Percentiles rank a stretch among this genome's conserved stretches.
Evolutionary conservation across 2,329 filamentous ascomycete genomes (phyloP).

Genomic region (Penicillium sp.): DNA sequence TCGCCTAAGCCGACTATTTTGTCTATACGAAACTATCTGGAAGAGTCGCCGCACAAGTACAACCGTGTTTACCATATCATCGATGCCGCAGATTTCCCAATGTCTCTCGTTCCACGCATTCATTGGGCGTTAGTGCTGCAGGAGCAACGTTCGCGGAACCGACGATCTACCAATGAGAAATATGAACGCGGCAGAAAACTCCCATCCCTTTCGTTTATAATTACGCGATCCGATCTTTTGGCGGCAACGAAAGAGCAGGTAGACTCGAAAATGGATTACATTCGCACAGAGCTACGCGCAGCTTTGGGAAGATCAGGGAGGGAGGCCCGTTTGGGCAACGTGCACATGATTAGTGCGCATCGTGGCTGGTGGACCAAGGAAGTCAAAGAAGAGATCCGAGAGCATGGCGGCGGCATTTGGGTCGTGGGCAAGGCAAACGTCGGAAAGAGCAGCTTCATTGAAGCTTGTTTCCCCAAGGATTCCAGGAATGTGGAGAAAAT

Average conservation of each 20-base stretch:
- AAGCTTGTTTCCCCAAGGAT: constrained; percentile 79
- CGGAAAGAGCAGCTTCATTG: constrained; percentile 90
- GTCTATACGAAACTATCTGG: constrained; percentile 77
- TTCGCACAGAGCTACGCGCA: constrained; percentile 73
- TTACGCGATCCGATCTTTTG: constrained; percentile 83
- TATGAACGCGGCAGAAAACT: constrained; percentile 68
- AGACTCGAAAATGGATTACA: constrained; percentile 80
- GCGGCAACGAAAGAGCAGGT: constrained; percentile 82
- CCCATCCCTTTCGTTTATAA: constrained; percentile 85
- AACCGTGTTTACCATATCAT: constrained; percentile 96
- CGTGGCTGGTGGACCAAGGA: constrained; percentile 87
- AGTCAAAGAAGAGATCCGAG: constrained; percentile 81
- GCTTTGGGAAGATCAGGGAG: constrained; percentile 67
- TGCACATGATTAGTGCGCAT: constrained; percentile 82
- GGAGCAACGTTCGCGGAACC: constrained; percentile 74
- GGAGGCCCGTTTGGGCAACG: constrained; percentile 79
- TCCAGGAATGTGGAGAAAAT: constrained; percentile 49
- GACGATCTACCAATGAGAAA: constrained; percentile 66
- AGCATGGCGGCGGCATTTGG: constrained; percentile 83
- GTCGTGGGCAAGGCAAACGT: constrained; percentile 98
- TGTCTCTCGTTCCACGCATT: constrained; percentile 82
- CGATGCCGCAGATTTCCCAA: constrained; percentile 93
- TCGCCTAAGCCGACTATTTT: constrained; percentile 80
- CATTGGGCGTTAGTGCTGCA: constrained; percentile 68
- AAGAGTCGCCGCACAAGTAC: constrained; percentile 81